Conservation (phyloP, 2,329 filamentous ascomycete species). For the Blumeria graminis region DNA sequence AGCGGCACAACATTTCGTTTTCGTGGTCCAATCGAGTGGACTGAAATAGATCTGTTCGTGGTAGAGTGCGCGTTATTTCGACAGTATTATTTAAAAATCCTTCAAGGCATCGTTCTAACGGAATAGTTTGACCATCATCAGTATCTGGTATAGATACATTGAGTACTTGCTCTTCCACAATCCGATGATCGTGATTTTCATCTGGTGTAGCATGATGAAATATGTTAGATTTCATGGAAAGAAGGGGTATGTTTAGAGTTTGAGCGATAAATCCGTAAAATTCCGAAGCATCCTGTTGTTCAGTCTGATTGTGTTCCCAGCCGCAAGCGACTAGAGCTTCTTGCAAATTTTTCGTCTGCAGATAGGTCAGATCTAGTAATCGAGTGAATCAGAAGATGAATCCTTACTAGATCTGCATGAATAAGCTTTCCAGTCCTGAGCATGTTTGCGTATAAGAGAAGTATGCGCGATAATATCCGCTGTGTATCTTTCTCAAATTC, state of each 20-base stretch:
- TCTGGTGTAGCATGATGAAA: conserved; percentile 75
- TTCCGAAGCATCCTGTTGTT: conserved; percentile 88
- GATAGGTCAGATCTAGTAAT: conserved; percentile 3
- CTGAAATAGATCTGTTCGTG: conserved; percentile 31
- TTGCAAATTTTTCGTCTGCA: conserved; percentile 58
- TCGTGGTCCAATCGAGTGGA: conserved; percentile 7
- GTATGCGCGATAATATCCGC: conserved; percentile 47
- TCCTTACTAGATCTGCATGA: conserved; percentile 41
- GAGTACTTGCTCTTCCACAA: conserved; percentile 72
- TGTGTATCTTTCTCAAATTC: conserved; percentile 48
- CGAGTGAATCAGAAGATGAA: neutral
- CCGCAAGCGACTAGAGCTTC: conserved; percentile 63
- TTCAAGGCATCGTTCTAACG: conserved; percentile 75
- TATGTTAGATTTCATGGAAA: conserved; percentile 82
- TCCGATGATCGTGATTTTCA: conserved; percentile 74
- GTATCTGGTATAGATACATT: conserved; percentile 73
- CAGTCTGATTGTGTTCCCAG: conserved; percentile 60
- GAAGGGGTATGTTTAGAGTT: conserved; percentile 60
- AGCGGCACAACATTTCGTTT: neutral
- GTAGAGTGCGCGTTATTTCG: conserved; percentile 58
- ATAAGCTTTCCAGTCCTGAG: conserved; percentile 67
- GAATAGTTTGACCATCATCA: conserved; percentile 40
- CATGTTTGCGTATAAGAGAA: conserved; percentile 86
- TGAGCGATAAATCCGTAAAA: conserved; percentile 90
- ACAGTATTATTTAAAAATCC: conserved; percentile 76